Evolutionary conservation across 768 basidiomycete genomes (phyloP).

Genomic region (Amanita muscaria): DNA sequence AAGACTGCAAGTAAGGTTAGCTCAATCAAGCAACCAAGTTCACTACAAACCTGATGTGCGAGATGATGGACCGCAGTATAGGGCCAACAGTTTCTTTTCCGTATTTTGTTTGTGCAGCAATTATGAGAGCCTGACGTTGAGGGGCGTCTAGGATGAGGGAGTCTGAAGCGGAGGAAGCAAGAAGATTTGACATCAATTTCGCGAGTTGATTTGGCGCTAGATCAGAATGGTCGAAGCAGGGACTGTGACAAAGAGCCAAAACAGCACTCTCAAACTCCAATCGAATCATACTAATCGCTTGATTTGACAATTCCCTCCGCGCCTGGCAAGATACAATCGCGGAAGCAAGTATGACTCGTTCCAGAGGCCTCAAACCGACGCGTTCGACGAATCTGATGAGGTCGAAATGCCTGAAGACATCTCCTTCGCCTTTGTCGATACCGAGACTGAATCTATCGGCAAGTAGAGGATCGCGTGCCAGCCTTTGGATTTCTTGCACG

Average conservation of each 20-base stretch:
- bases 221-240: conserved; percentile 77
- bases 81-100: conserved; percentile 69
- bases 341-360: conserved; percentile 68
- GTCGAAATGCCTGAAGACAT: conserved; percentile 77
- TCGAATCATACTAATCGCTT: conserved; percentile 60
- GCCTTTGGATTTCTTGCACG: conserved; percentile 80
- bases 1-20: conserved; percentile 35
- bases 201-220: conserved; percentile 64
- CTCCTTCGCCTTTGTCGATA: conserved; percentile 81
- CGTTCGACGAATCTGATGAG: conserved; percentile 77
- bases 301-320: conserved; percentile 50
- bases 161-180: conserved; percentile 63
- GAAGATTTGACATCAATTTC: conserved; percentile 73
- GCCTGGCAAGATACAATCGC: conserved; percentile 59
- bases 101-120: conserved; percentile 71
- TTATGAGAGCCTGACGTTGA: conserved; percentile 69
- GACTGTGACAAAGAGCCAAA: conserved; percentile 66
- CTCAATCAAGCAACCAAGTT: too few species aligned
- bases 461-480: conserved; percentile 84
- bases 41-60: conserved; percentile 68
- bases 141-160: conserved; percentile 60
- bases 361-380: conserved; percentile 70
- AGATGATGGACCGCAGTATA: conserved; percentile 65
- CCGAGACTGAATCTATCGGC: conserved; percentile 88
- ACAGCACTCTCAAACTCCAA: conserved; percentile 75